Conservation (phyloP, 345 rosid genomes). For the Geranium brycei region DNA sequence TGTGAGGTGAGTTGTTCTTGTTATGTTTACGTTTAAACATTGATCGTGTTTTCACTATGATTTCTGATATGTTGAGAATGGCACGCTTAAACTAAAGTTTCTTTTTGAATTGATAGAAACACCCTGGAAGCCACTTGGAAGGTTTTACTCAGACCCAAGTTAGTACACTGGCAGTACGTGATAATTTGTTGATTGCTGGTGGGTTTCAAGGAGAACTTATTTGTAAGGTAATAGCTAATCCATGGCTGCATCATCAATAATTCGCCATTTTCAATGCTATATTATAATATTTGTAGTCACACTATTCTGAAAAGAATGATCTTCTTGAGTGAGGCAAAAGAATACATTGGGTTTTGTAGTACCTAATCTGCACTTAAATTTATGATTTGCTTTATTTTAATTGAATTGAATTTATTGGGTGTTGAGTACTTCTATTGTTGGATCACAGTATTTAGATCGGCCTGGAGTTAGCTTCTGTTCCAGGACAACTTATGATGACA, state of each 20-base stretch:
- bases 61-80: too few relatives aligned
- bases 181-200: conserved; percentile 40
- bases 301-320: too few relatives aligned
- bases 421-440: too few relatives aligned
- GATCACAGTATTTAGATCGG: conserved; percentile 59
- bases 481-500: conserved; percentile 75
- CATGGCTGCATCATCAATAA: too few relatives aligned
- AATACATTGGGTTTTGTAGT: too few relatives aligned
- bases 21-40: background rate
- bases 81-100: background rate
- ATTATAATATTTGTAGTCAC: too few relatives aligned
- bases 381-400: background rate
- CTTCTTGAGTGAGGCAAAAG: too few relatives aligned
- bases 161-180: conserved; percentile 43
- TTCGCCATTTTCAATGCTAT: too few relatives aligned
- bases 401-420: too few relatives aligned
- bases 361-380: too few relatives aligned
- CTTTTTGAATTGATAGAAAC: conserved; percentile 21
- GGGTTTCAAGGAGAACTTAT: conserved; percentile 58
- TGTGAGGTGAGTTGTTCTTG: conserved; percentile 10
- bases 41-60: too few relatives aligned
- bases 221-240: conserved; percentile 30
- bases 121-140: conserved; percentile 40
- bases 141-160: conserved; percentile 49
- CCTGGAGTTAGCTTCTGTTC: conserved; percentile 82